A percentile compares a stretch with the other conserved stretches of the same genome.
phyloP scores from a whole-genome alignment of 345 rosid genomes.

The Arabidopsis suecica region DNA sequence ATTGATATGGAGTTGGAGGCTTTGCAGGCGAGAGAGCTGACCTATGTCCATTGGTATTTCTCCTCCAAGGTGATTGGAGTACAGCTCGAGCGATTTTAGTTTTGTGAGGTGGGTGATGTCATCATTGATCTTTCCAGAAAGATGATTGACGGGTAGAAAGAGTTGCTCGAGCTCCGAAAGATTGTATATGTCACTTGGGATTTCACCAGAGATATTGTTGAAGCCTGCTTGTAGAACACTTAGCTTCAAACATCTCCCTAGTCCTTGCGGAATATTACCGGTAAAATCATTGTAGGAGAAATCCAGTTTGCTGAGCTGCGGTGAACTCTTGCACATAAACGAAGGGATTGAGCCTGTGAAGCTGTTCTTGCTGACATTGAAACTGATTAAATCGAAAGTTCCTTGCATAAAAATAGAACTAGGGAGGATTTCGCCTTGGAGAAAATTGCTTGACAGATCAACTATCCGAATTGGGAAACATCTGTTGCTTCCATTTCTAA shows the following conservation, averaged over 20 bases:
- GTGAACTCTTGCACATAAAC: constrained; percentile 54
- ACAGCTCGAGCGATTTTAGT: constrained; percentile 64
- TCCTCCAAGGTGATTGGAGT: constrained; percentile 64
- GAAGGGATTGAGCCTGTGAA: constrained; percentile 68
- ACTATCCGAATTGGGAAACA: constrained; percentile 42
- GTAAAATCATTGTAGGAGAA: constrained; percentile 65
- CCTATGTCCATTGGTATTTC: constrained; percentile 63
- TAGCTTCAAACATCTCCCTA: constrained; percentile 64
- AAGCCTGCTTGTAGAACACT: constrained; percentile 66
- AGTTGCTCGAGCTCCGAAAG: constrained; percentile 54
- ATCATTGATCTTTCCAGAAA: constrained; percentile 59
- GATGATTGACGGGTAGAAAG: constrained; percentile 59
- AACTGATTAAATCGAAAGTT: constrained; percentile 54
- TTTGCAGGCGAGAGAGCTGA: constrained; percentile 54
- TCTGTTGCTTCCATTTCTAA: constrained; percentile 4
- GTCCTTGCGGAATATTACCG: constrained; percentile 55
- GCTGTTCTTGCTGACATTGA: constrained; percentile 74
- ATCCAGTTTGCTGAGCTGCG: constrained; percentile 52
- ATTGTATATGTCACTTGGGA: constrained; percentile 63
- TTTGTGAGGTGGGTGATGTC: constrained; percentile 49
- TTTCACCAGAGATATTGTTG: constrained; percentile 64
- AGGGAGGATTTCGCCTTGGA: constrained; percentile 53
- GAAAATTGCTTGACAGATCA: constrained; percentile 72
- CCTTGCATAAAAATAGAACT: constrained; percentile 43
- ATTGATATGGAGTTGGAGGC: constrained; percentile 68